These are phyloP conservation scores for Lecanicillium sp. DNA, from an alignment of 2,329 filamentous ascomycete genomes.

Conservation along the genomic window DNA sequence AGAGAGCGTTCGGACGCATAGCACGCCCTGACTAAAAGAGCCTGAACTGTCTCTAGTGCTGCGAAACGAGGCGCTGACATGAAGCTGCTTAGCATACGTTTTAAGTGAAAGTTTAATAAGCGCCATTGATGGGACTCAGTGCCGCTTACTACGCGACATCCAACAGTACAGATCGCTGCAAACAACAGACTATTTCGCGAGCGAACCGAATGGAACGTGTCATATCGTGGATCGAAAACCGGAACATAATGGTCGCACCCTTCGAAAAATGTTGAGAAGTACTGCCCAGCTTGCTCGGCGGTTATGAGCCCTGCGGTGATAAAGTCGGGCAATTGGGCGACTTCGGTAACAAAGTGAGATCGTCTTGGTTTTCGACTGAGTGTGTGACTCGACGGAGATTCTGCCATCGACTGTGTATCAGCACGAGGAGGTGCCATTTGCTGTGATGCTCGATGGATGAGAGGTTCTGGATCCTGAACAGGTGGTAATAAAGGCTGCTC, in stretches of 20 bases:
- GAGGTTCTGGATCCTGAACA: neutral
- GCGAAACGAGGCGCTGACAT: constrained; percentile 16
- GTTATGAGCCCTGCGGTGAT: constrained; percentile 14
- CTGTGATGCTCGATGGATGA: constrained; percentile 7
- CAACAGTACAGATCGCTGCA: constrained; percentile 42
- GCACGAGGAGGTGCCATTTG: constrained; percentile 2
- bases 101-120: constrained; percentile 33
- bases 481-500: too few species aligned
- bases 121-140: constrained; percentile 30
- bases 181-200: constrained; percentile 40
- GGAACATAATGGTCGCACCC: constrained; percentile 20
- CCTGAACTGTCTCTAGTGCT: constrained; percentile 40
- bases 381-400: neutral
- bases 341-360: constrained; percentile 12
- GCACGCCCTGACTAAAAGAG: constrained; percentile 40
- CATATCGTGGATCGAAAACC: constrained; percentile 21
- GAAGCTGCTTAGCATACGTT: constrained; percentile 32
- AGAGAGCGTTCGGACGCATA: constrained; percentile 44
- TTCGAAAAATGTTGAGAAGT: constrained; percentile 17
- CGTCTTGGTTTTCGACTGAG: constrained; percentile 1
- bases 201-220: constrained; percentile 36
- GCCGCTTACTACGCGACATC: constrained; percentile 35
- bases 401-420: neutral
- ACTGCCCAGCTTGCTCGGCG: constrained; percentile 13
- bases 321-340: constrained; percentile 12